phyloP scores from a whole-genome alignment of 495 filamentous ascomycete species.

The Chaetomium cochliodes region DNA sequence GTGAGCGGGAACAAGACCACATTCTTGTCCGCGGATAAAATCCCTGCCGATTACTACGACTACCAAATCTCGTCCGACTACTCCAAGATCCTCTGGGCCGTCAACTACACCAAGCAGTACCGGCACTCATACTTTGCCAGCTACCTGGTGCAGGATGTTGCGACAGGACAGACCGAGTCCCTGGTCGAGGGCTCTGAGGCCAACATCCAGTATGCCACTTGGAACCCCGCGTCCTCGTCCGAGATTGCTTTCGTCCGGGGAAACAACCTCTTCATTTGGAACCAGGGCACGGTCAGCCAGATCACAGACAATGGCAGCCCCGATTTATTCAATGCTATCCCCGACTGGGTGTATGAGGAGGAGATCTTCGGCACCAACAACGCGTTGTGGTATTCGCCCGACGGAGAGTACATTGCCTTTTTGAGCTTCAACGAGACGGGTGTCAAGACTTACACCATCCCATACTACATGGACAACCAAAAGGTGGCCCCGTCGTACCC shows the following conservation, averaged over 20 bases:
- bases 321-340: slow-evolving; percentile 58
- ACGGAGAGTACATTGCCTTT: slow-evolving; percentile 56
- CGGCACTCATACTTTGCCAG: slow-evolving; percentile 58
- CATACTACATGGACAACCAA: slow-evolving; percentile 56
- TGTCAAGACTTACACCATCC: slow-evolving; percentile 55
- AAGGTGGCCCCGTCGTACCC: slow-evolving; percentile 52
- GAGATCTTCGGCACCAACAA: slow-evolving; percentile 54
- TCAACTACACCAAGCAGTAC: slow-evolving; percentile 59
- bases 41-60: slow-evolving; percentile 33
- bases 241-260: slow-evolving; percentile 55
- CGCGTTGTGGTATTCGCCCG: slow-evolving; percentile 58
- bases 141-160: slow-evolving; percentile 54
- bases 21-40: slow-evolving; percentile 45
- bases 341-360: slow-evolving; percentile 65
- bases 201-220: slow-evolving; percentile 58
- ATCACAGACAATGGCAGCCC: slow-evolving; percentile 55
- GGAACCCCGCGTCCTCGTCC: slow-evolving; percentile 44
- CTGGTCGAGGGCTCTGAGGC: slow-evolving; percentile 49
- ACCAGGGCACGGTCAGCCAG: slow-evolving; percentile 45
- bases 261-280: slow-evolving; percentile 58
- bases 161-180: slow-evolving; percentile 42
- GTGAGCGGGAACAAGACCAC: slow-evolving; percentile 46
- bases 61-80: slow-evolving; percentile 43
- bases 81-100: slow-evolving; percentile 51
- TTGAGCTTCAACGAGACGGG: slow-evolving; percentile 60